Evolutionary conservation across 75 land plant species (phyloP), one percentile per base, ranked within the genome.

Genomic region (Chamaecyparis obtusa): DNA sequence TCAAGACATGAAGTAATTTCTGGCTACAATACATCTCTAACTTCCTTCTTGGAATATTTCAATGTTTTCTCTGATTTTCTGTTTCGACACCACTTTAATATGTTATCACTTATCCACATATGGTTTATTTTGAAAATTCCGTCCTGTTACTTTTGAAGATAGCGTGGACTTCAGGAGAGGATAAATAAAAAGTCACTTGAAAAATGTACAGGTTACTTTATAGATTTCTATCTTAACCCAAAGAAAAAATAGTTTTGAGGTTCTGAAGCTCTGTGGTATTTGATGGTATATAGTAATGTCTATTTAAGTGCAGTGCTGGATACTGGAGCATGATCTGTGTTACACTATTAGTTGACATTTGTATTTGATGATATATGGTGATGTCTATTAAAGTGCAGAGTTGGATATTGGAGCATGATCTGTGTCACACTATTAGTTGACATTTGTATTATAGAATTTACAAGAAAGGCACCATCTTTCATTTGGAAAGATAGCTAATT

Each of bases 1-100:
- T 84, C 87, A 92, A 60, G 97, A 96, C 89, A 92, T 91, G 54
- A 96, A 90, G 97, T 94, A 93, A 54, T 71, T 60, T 46, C 39
- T 36, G 17, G 30, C 41, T 46, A 32, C 36, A 51, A 30, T 87
- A 19, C 21, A 79, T 43, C 27, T 27, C 33, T 49, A 37, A 3
- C 24, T 85, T 85, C 19, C 48, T 39, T 33, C 15, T 86, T 64
- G 71, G 36, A 27, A 27, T 85, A 67, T 27, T 11, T 13, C 24
- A 7, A 30, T 35, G 43, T 17, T 39, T 76, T 78, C 19, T 39
- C 19, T 79, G 46, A 83, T 72, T 33, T 15, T 84, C 32, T 35
- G 54, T 24, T 39, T 14, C 46, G 37, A 19, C 11, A 37, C 8
- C 54, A n/a, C 30, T 27, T 86, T 35, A 60, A 67, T 36, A n/a